Evolutionary conservation across 306 rosid species (phyloP).

Genomic region (Acmispon strigosus): DNA sequence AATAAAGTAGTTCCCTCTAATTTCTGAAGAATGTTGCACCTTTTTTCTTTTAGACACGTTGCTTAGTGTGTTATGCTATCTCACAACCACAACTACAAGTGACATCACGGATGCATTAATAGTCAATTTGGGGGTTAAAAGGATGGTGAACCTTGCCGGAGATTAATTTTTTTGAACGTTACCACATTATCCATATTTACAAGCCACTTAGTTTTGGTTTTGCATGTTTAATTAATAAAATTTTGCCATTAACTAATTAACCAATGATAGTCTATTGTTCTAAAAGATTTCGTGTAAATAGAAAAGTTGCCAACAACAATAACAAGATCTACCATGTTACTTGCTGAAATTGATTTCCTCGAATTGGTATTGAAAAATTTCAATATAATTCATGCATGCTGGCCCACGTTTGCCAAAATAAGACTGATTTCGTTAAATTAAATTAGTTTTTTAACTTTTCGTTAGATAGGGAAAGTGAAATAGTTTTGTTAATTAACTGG

Average conservation of each 20-base stretch:
- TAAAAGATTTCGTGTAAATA: constrained; percentile 14
- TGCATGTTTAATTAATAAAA: not conserved
- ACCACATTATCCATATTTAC: constrained; percentile 35
- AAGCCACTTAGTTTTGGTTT: constrained; percentile 22
- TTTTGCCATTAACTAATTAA: not conserved
- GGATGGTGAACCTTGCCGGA: constrained; percentile 28
- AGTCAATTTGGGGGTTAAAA: constrained; percentile 45
- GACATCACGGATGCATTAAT: constrained; percentile 27
- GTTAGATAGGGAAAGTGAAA: not conserved
- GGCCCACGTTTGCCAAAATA: not conserved
- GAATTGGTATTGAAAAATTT: not conserved
- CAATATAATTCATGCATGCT: constrained; percentile 1
- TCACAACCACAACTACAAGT: not conserved
- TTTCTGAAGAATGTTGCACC: too few species aligned
- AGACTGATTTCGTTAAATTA: constrained; percentile 9
- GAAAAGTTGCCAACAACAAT: constrained; percentile 14
- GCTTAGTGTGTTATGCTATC: not conserved
- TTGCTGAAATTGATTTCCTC: constrained; percentile 27
- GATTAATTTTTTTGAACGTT: constrained; percentile 16
- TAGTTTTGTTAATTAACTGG: not conserved
- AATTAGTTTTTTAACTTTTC: not conserved
- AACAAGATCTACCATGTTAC: constrained; percentile 3
- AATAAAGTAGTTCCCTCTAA: too few species aligned
- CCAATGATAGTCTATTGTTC: not conserved
- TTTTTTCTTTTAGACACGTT: not conserved